These are phyloP conservation scores for Phytopythium sindhum DNA, from an alignment of 352 stramenopile genomes.

Conservation along the genomic window DNA sequence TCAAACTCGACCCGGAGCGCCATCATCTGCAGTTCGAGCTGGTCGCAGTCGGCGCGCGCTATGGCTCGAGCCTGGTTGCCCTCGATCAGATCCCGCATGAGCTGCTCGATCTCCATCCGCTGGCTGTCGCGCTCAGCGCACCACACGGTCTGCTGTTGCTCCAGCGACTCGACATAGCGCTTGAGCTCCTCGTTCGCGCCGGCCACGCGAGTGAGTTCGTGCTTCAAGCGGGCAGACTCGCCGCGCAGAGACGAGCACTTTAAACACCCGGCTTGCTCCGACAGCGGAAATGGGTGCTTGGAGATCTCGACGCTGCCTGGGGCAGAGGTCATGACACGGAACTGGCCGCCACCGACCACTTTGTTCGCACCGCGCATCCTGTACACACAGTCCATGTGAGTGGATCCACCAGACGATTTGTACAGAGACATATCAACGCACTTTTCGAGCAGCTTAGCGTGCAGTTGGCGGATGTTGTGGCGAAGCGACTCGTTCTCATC, in stretches of 20 bases:
- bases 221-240: slow-evolving; percentile 13
- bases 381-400: neutral
- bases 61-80: slow-evolving; percentile 17
- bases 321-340: slow-evolving; percentile 19
- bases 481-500: slow-evolving; percentile 26
- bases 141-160: slow-evolving; percentile 26
- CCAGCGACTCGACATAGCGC: slow-evolving; percentile 26
- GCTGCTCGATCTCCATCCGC: slow-evolving; percentile 17
- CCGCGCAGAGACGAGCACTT: slow-evolving; percentile 19
- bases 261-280: slow-evolving; percentile 5
- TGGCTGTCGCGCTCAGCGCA: slow-evolving; percentile 17
- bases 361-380: slow-evolving; percentile 39
- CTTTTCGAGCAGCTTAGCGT: slow-evolving; percentile 33
- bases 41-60: slow-evolving; percentile 7
- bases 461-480: slow-evolving; percentile 22
- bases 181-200: slow-evolving; percentile 16
- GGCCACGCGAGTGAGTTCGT: slow-evolving; percentile 16
- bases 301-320: neutral
- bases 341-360: slow-evolving; percentile 35
- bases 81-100: slow-evolving; percentile 16
- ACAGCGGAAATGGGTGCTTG: neutral
- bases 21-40: slow-evolving; percentile 17
- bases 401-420: neutral
- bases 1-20: slow-evolving; percentile 5
- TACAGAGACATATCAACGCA: slow-evolving; percentile 5